A percentile compares a stretch with the other conserved stretches of the same genome.
These are phyloP conservation scores for Pleoardoris graminearum DNA, from an alignment of 2,329 filamentous ascomycete genomes.

Conservation along the genomic window DNA sequence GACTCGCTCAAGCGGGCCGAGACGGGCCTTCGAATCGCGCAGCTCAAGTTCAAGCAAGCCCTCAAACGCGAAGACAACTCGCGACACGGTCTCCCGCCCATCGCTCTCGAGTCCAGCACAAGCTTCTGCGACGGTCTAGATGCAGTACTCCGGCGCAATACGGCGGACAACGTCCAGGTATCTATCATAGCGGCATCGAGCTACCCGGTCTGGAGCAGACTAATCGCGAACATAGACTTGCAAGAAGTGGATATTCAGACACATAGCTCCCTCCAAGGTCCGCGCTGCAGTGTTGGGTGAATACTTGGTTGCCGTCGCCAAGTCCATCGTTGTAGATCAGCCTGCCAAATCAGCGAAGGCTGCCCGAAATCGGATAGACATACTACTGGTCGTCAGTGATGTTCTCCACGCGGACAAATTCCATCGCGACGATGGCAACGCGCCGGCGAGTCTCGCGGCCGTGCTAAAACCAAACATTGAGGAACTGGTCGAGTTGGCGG, in stretches of 20 bases:
- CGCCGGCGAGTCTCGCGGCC: slow-evolving; percentile 13
- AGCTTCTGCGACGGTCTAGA: slow-evolving; percentile 31
- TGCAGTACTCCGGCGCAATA: slow-evolving; percentile 34
- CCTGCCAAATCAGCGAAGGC: slow-evolving; percentile 49
- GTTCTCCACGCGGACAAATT: slow-evolving; percentile 60
- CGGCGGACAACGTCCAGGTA: slow-evolving; percentile 40
- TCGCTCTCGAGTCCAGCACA: slow-evolving; percentile 26
- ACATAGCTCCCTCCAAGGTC: slow-evolving; percentile 68
- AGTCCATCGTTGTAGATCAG: slow-evolving; percentile 53
- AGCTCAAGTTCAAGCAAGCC: slow-evolving; percentile 34
- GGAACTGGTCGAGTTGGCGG: slow-evolving; percentile 64
- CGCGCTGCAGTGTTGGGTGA: slow-evolving; percentile 72
- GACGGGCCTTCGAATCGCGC: slow-evolving; percentile 30
- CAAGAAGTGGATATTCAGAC: slow-evolving; percentile 80
- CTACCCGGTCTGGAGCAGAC: slow-evolving; percentile 30
- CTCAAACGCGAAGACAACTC: slow-evolving; percentile 26
- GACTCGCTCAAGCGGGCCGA: slow-evolving; percentile 30
- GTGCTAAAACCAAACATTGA: slow-evolving; percentile 61
- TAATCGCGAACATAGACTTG: slow-evolving; percentile 65
- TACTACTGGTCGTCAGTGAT: slow-evolving; percentile 80
- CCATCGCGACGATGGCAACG: slow-evolving; percentile 9
- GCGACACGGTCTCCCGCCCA: slow-evolving; percentile 20
- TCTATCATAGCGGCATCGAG: slow-evolving; percentile 26
- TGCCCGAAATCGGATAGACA: slow-evolving; percentile 71
- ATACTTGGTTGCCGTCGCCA: slow-evolving; percentile 72